Evolutionary conservation across 148 eudicot genomes (phyloP), one percentile per base, ranked within the genome.

Genomic region (Chenopodium formosanum): DNA sequence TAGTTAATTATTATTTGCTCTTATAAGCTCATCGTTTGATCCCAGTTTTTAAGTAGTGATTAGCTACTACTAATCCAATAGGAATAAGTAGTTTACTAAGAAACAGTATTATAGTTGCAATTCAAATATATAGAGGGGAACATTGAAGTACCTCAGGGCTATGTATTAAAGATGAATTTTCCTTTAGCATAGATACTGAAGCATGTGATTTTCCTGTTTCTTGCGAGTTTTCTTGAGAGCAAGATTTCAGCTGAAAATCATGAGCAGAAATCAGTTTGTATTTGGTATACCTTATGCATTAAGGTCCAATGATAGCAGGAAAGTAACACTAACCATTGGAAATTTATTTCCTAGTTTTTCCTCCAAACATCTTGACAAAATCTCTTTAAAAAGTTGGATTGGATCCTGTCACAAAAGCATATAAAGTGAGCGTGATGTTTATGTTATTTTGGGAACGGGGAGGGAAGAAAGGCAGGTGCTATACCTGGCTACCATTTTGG

Each of bases 401-500:
- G 87, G 79, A 86, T 86, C 91, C 94, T 95, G 83, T 70, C 47
- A 67, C 19, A 80, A 50, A 78, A 32, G 31, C 52, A 14, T 50
- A 66, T 17, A 56, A 19, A 34, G 34, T 56, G 70, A 67, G 71
- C n/a, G 23, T 6, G 1, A 1, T 22, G 3, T 70, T 22, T 22
- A 68, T 62, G 47, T 19, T 11, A 64, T 27, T 27, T 12, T 3
- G 2, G 20, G 9, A 16, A 17, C 0, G 7, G 32, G 2, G 29
- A 25, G 25, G 68, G 58, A 4, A 65, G 50, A n/a, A 67, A 22
- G 46, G 32, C 4, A 50, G 44, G 31, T 20, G 23, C 16, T 76
- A 56, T 83, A 95, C 99, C 97, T 68, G 82, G 70, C 81, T 84
- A 40, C 90, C 90, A 78, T 83, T 85, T 56, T 79, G 91, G 50